phyloP scores from a whole-genome alignment of 208 protist genomes.

The Acanthamoeba polyphaga region DNA sequence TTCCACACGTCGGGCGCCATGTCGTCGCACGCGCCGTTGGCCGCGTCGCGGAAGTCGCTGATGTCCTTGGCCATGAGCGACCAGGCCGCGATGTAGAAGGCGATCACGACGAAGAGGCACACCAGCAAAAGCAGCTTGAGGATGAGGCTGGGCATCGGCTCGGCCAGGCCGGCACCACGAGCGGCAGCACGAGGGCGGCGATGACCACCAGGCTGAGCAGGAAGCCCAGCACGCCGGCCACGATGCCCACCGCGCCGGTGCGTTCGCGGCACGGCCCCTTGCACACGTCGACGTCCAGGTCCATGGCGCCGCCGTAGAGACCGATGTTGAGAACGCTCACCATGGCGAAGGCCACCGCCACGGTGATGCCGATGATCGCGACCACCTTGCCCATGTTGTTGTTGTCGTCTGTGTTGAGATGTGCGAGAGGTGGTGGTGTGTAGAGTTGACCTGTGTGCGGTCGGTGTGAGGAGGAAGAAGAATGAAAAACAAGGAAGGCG shows the following conservation, averaged over 20 bases:
- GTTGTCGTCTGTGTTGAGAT: background rate
- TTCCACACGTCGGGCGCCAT: background rate
- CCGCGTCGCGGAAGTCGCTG: background rate
- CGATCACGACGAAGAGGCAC: background rate
- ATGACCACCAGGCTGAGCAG: background rate
- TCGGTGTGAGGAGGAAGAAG: background rate
- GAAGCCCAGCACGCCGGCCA: slow-evolving; percentile 40
- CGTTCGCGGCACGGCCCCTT: background rate
- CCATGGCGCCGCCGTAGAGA: slow-evolving; percentile 31
- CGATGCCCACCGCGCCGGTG: slow-evolving; percentile 11
- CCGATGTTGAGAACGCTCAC: slow-evolving; percentile 20
- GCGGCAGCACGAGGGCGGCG: background rate
- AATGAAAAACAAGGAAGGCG: background rate
- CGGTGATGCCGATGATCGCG: background rate
- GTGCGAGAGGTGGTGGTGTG: background rate
- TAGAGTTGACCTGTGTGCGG: too few species aligned
- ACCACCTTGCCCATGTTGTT: background rate
- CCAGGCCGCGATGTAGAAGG: slow-evolving; percentile 7
- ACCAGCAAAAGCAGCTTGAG: background rate
- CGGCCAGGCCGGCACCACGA: slow-evolving; percentile 18
- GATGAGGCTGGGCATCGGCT: background rate
- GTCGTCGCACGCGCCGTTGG: background rate
- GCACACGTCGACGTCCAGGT: background rate
- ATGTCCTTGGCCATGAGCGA: slow-evolving; percentile 46
- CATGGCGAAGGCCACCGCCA: background rate